phyloP scores from a whole-genome alignment of 148 eudicot genomes.

The Spergularia marina region DNA sequence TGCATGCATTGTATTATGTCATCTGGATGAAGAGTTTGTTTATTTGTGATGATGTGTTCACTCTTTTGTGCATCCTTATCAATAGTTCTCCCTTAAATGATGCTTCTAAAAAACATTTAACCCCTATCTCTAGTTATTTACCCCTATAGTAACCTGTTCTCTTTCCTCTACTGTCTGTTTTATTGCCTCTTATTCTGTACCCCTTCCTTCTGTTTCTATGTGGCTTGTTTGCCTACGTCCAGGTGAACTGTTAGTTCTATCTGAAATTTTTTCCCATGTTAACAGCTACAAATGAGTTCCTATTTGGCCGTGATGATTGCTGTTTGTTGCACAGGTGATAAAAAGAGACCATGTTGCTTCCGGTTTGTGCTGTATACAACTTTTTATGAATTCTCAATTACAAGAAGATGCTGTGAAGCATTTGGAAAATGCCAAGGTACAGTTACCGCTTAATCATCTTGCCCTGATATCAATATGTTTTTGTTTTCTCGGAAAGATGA shows the following conservation, averaged over 20 bases:
- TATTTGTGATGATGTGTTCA: background rate
- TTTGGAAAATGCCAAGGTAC: slow-evolving; percentile 89
- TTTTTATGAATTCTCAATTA: slow-evolving; percentile 84
- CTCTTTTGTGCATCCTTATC: slow-evolving; percentile 8
- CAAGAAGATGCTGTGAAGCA: slow-evolving; percentile 87
- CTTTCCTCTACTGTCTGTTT: too few species aligned
- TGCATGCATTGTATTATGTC: background rate
- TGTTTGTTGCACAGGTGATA: slow-evolving; percentile 59
- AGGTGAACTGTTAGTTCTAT: background rate
- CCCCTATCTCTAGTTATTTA: background rate
- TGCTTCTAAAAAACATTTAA: background rate
- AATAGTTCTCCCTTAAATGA: background rate
- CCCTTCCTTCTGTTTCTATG: background rate
- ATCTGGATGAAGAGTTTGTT: background rate
- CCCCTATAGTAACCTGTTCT: too few species aligned
- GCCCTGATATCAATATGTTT: background rate
- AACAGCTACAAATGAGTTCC: background rate
- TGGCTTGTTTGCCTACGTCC: background rate
- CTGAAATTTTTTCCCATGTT: background rate
- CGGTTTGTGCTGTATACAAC: slow-evolving; percentile 95
- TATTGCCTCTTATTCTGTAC: background rate
- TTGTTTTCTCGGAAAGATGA: too few species aligned
- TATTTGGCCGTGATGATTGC: slow-evolving; percentile 15
- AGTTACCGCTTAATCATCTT: background rate
- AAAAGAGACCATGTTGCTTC: slow-evolving; percentile 97